These are phyloP conservation scores for Picea glauca DNA, from an alignment of 75 land plant genomes.

Conservation along the genomic window DNA sequence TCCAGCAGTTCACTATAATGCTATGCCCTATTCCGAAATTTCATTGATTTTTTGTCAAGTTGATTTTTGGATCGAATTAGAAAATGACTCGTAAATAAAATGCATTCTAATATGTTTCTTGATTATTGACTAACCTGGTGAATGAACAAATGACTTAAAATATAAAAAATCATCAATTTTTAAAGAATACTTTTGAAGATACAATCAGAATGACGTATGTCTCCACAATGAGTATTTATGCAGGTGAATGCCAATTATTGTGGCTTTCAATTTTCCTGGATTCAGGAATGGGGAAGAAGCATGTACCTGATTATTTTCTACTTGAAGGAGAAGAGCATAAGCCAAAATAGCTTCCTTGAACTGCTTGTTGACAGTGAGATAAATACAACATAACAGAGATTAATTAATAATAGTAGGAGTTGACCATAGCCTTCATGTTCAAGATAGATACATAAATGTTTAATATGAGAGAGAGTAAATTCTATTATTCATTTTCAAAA, in stretches of 20 bases:
- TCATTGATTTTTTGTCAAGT: no score
- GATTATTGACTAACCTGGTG: not conserved
- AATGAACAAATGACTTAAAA: not conserved
- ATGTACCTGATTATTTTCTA: conserved; percentile 35
- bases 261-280: not conserved
- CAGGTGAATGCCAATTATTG: not conserved
- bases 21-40: no score
- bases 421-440: not conserved
- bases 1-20: no score
- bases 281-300: not conserved
- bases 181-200: not conserved
- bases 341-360: conserved; percentile 83
- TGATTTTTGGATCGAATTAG: no score
- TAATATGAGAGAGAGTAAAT: not conserved
- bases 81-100: no score
- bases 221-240: not conserved
- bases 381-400: not conserved
- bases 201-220: not conserved
- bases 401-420: not conserved
- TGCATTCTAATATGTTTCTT: not conserved
- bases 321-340: conserved; percentile 65
- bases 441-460: not conserved
- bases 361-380: conserved; percentile 24
- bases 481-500: no score
- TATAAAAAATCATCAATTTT: no score